Conservation (phyloP, 2,329 filamentous ascomycete species). For the Colletotrichum cuscutae region DNA sequence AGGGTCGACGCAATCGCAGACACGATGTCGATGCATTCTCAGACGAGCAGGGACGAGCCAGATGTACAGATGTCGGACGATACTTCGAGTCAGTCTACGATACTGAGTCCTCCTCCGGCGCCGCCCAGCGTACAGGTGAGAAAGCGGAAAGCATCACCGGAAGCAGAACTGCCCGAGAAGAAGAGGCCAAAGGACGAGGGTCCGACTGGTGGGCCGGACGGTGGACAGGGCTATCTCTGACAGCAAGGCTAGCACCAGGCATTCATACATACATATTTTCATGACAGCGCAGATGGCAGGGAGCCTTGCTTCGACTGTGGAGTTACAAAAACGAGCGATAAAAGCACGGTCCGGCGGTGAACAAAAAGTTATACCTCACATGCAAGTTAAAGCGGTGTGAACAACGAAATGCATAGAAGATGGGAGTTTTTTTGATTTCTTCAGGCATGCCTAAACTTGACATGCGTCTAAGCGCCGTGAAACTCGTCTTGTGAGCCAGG, state of each 20-base stretch:
- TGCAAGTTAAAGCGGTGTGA: not conserved
- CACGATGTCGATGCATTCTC: not conserved
- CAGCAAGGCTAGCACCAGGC: not conserved
- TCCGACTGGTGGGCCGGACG: not conserved
- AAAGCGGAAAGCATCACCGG: not conserved
- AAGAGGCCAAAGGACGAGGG: not conserved
- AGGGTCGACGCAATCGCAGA: not conserved
- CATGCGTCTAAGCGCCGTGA: constrained; percentile 21
- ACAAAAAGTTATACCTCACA: not conserved
- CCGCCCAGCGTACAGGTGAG: no score
- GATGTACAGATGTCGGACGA: not conserved
- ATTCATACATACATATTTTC: not conserved
- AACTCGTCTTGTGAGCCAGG: constrained; percentile 9
- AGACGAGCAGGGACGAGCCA: not conserved
- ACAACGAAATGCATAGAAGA: constrained; percentile 24
- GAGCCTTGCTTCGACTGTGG: not conserved
- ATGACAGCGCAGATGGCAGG: not conserved
- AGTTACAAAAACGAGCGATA: not conserved
- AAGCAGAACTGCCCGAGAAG: not conserved
- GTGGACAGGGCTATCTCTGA: not conserved
- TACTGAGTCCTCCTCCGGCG: not conserved
- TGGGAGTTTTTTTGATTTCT: constrained; percentile 32
- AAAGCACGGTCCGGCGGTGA: no score
- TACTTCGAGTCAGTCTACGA: not conserved
- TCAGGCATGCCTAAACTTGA: constrained; percentile 20